phyloP scores from a whole-genome alignment of 2,329 filamentous ascomycete genomes.

The Aspergillus sergii region DNA sequence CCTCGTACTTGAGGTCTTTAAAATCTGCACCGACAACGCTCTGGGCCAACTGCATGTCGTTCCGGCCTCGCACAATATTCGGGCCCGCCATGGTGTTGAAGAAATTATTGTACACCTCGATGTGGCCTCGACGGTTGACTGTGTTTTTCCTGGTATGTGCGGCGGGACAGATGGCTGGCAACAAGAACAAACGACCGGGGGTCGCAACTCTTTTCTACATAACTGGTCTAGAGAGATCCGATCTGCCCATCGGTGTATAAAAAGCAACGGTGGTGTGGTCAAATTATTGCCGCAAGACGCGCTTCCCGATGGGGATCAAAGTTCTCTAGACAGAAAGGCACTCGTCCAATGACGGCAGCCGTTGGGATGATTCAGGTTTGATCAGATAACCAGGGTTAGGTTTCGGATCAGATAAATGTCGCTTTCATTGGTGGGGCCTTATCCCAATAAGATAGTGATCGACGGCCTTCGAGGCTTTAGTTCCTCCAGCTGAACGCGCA shows the following conservation, averaged over 20 bases:
- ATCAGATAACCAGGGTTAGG: conserved; percentile 2
- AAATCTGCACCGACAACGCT: conserved; percentile 10
- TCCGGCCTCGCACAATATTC: conserved; percentile 11
- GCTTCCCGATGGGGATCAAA: background rate
- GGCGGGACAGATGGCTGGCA: background rate
- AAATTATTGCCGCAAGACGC: conserved; percentile 1
- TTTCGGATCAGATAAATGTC: conserved; percentile 3
- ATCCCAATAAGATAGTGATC: background rate
- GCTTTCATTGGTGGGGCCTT: background rate
- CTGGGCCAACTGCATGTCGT: conserved; percentile 12
- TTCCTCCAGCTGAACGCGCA: background rate
- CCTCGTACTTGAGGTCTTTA: conserved; percentile 7
- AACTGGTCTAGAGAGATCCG: background rate
- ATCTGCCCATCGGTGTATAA: background rate
- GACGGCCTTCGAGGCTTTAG: background rate
- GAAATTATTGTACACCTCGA: background rate
- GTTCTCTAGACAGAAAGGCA: background rate
- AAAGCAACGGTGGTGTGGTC: background rate
- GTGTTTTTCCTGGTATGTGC: background rate
- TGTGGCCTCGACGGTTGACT: background rate
- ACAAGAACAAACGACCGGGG: background rate
- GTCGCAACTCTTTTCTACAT: background rate
- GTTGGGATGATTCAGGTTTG: background rate
- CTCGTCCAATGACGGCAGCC: background rate
- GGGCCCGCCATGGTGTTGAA: conserved; percentile 5